Percentiles rank a stretch among this genome's conserved stretches.
Evolutionary conservation across 805 yeast species (phyloP).

Genomic region (Saccharomycopsis capsularis): DNA sequence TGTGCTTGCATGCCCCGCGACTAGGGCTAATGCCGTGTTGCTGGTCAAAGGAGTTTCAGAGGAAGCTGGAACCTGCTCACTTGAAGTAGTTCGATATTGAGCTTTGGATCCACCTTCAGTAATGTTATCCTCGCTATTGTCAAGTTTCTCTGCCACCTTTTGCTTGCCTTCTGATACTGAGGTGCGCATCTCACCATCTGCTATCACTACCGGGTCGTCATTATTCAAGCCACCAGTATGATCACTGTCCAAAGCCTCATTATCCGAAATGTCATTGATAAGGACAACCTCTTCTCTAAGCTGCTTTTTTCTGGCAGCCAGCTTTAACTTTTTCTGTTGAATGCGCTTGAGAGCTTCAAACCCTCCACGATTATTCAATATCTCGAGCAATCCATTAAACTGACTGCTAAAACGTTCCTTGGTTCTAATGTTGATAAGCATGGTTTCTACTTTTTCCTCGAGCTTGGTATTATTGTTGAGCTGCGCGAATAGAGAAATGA

Average conservation of each 20-base stretch:
- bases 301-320: not conserved
- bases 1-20: too few relatives aligned
- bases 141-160: too few relatives aligned
- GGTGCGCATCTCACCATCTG: too few relatives aligned
- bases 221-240: not conserved
- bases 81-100: too few relatives aligned
- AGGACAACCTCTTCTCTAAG: not conserved
- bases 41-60: too few relatives aligned
- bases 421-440: not conserved
- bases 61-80: too few relatives aligned
- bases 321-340: not conserved
- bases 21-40: too few relatives aligned
- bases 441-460: not conserved
- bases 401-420: conserved; percentile 10
- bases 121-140: too few relatives aligned
- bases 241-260: not conserved
- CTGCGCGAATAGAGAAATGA: conserved; percentile 3
- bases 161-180: too few relatives aligned
- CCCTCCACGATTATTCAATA: conserved; percentile 5
- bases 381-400: conserved; percentile 7
- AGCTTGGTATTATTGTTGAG: conserved; percentile 5
- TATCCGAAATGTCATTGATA: conserved; percentile 2
- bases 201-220: too few relatives aligned
- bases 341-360: conserved; percentile 4
- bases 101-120: too few relatives aligned